Evolutionary conservation across 441 rosid species (phyloP).

Genomic region (Jatropha podagrica): DNA sequence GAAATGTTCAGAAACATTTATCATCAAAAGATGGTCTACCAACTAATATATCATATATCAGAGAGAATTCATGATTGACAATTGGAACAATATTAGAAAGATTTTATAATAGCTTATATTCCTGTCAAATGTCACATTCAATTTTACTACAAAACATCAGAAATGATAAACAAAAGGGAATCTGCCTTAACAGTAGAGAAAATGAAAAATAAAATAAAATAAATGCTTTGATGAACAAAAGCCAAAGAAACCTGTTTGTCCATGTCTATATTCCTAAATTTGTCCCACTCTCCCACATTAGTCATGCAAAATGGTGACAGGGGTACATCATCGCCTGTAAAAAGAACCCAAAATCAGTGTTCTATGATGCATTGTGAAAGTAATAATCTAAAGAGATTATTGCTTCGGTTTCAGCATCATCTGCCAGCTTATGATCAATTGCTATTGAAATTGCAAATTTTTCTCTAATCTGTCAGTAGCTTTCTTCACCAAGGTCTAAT

Average conservation of each 20-base stretch:
- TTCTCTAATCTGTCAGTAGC: not conserved
- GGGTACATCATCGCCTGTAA: slow-evolving; percentile 83
- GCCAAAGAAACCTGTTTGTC: slow-evolving; percentile 71
- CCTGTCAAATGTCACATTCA: not conserved
- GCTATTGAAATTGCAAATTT: not conserved
- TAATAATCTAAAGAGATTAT: slow-evolving; percentile 1
- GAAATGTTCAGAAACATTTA: not conserved
- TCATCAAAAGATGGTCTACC: slow-evolving; percentile 7
- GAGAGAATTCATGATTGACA: not conserved
- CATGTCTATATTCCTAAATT: slow-evolving; percentile 85
- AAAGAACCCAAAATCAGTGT: slow-evolving; percentile 24
- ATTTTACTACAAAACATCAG: not conserved
- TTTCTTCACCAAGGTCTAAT: not conserved
- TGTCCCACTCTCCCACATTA: slow-evolving; percentile 82
- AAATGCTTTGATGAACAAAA: slow-evolving; percentile 20
- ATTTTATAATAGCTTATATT: not conserved
- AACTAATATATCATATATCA: not conserved
- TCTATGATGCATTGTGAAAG: not conserved
- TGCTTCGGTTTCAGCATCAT: not conserved
- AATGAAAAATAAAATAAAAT: slow-evolving; percentile 13
- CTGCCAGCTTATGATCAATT: not conserved
- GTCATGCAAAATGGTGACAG: slow-evolving; percentile 78
- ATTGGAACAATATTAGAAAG: not conserved
- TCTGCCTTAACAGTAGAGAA: slow-evolving; percentile 1
- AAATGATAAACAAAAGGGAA: not conserved